These are phyloP conservation scores for Emydomyces testavorans DNA, from an alignment of 2,329 filamentous ascomycete species.

Conservation along the genomic window DNA sequence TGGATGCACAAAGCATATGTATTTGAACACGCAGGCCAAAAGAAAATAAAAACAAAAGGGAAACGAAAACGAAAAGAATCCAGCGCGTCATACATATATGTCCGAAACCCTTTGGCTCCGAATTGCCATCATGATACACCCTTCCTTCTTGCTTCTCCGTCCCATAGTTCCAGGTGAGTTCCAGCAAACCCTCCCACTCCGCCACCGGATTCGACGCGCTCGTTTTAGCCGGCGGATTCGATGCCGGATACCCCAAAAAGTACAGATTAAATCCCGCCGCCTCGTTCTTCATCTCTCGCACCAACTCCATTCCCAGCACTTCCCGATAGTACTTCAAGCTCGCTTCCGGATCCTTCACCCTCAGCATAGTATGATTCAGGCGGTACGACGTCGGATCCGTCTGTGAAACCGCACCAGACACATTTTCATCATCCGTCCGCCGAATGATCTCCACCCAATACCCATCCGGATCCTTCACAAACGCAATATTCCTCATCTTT, in stretches of 20 bases:
- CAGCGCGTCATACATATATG: constrained; percentile 66
- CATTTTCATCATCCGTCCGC: constrained; percentile 59
- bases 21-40: too few relatives aligned
- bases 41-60: too few relatives aligned
- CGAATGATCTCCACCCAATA: constrained; percentile 56
- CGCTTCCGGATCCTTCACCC: constrained; percentile 69
- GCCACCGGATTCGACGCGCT: constrained; percentile 48
- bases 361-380: constrained; percentile 62
- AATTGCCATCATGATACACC: constrained; percentile 92
- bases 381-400: constrained; percentile 69
- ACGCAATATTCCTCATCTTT: constrained; percentile 77
- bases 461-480: constrained; percentile 75
- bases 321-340: constrained; percentile 75
- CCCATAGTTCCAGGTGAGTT: constrained; percentile 74
- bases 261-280: constrained; percentile 76
- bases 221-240: constrained; percentile 43
- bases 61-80: background rate
- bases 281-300: constrained; percentile 59
- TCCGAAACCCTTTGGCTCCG: constrained; percentile 83
- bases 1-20: too few relatives aligned
- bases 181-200: constrained; percentile 69
- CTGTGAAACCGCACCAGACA: constrained; percentile 38
- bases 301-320: constrained; percentile 73
- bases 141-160: constrained; percentile 63
- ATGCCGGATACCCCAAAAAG: constrained; percentile 69